Base-by-base conservation (phyloP, 768 basidiomycete species). In the Calocybe gangraenosa region DNA sequence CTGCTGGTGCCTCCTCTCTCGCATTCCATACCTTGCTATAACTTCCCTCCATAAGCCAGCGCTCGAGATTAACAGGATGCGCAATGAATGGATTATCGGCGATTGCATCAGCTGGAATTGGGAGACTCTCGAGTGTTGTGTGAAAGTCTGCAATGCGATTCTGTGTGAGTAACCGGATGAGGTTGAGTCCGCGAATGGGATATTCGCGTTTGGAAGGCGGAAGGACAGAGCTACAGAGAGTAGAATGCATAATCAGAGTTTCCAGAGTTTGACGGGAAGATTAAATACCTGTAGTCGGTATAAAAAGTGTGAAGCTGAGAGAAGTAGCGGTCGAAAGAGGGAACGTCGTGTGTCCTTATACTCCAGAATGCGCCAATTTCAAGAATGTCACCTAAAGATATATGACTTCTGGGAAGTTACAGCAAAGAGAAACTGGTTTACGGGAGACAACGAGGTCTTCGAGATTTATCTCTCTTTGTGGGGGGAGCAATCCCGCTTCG, bases 1-100 rank as follows among this genome's bases (percentile, higher is more conserved):
- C 90, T 30, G 88, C 81, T 1, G 94, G 92, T 1, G 93, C 90
- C 56, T 92, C 84, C 52, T 89, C 89, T 53, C 93, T 80, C 30
- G 94, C 94, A 58, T 88, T 83, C 90, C 94, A 99, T 9, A 97
- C 95, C 63, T 95, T 95, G 66, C 90, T 92, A 64, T 98, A 99
- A 57, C 87, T 88, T 31, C 95, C 95, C 64, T 98, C 95, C 95
- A 99, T 99, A 36, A 98, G 76, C 90, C 94, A 97, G 40, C 88
- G 76, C 64, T 99, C 95, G 49, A 94, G 80, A 62, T 93, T 89
- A 46, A 93, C 85, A 10, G 91, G 89, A 61, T 92, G 92, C 42
- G 78, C 75, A 58, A 93, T 81, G 61, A 74, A 91, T 5, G 81
- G 78, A 61, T 87, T 87, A 23, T 79, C 72, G 22, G 73, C 68